Percentiles rank a stretch among this genome's conserved stretches.
Conservation (phyloP, 495 filamentous ascomycete species). For the Penicillium taxi region DNA sequence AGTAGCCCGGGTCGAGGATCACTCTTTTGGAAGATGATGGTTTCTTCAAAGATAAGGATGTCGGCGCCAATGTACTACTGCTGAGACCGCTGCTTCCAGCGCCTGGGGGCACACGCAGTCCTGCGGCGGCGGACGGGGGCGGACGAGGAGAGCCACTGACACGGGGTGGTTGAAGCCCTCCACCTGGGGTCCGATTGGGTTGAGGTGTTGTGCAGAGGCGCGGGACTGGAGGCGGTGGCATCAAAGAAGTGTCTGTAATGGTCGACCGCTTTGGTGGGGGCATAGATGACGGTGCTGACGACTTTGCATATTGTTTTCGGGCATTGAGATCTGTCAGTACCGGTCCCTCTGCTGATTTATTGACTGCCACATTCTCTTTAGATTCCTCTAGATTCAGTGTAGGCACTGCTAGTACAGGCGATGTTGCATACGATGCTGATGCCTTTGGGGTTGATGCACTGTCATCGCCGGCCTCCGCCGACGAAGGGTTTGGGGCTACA, state of each 20-base stretch:
- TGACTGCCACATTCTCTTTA: constrained; percentile 6
- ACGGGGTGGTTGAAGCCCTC: constrained; percentile 12
- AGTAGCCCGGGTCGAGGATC: constrained; percentile 75
- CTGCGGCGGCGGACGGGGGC: constrained; percentile 31
- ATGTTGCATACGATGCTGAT: constrained; percentile 20
- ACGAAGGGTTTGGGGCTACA: constrained; percentile 9
- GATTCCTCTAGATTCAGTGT: constrained; percentile 23
- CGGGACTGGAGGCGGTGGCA: constrained; percentile 34
- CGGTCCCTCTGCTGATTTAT: constrained; percentile 5
- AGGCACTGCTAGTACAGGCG: constrained; percentile 25
- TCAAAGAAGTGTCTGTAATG: constrained; percentile 17
- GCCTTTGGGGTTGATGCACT: constrained; percentile 32
- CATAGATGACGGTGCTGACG: neutral
- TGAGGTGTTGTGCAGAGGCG: constrained; percentile 20
- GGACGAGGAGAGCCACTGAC: constrained; percentile 14
- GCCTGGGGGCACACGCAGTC: constrained; percentile 23
- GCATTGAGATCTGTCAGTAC: constrained; percentile 4
- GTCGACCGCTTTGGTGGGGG: constrained; percentile 11
- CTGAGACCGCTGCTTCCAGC: constrained; percentile 20
- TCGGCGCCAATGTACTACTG: constrained; percentile 30
- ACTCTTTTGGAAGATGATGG: constrained; percentile 50
- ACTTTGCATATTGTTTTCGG: neutral
- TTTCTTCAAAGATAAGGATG: constrained; percentile 28
- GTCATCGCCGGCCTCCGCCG: constrained; percentile 8
- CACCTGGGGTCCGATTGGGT: constrained; percentile 13